phyloP scores from a whole-genome alignment of 305 asterid species.

The Fraxinus paxiana region DNA sequence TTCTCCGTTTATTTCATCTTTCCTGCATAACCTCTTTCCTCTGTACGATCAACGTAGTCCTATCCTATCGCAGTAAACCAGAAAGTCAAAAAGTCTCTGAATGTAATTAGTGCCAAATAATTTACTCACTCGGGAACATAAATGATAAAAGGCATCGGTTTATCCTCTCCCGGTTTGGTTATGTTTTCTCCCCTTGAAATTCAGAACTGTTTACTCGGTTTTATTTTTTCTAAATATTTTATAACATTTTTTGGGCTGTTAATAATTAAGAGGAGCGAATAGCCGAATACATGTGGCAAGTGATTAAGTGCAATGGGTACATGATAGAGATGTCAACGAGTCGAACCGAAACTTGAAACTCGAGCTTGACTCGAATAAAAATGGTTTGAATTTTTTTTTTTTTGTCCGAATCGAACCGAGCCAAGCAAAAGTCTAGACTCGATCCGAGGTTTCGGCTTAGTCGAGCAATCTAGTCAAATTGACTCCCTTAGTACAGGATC shows the following conservation, averaged over 20 bases:
- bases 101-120: constrained; percentile 37
- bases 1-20: constrained; percentile 8
- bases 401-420: too few species aligned
- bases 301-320: constrained; percentile 20
- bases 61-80: constrained; percentile 22
- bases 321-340: too few species aligned
- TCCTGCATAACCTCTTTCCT: not conserved
- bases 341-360: too few species aligned
- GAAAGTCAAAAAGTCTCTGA: not conserved
- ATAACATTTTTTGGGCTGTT: not conserved
- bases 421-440: too few species aligned
- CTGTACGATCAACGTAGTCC: constrained; percentile 16
- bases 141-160: not conserved
- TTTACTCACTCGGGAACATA: constrained; percentile 18
- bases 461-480: too few species aligned
- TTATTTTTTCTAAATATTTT: not conserved
- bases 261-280: constrained; percentile 1
- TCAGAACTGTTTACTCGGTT: constrained; percentile 15
- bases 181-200: constrained; percentile 11
- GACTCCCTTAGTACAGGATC: constrained; percentile 22
- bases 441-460: too few species aligned
- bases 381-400: too few species aligned
- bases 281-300: constrained; percentile 35
- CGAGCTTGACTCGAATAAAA: too few species aligned
- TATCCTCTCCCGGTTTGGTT: constrained; percentile 37